Base-by-base conservation (phyloP, 305 asterid species). In the Solanum aculeatissimum region DNA sequence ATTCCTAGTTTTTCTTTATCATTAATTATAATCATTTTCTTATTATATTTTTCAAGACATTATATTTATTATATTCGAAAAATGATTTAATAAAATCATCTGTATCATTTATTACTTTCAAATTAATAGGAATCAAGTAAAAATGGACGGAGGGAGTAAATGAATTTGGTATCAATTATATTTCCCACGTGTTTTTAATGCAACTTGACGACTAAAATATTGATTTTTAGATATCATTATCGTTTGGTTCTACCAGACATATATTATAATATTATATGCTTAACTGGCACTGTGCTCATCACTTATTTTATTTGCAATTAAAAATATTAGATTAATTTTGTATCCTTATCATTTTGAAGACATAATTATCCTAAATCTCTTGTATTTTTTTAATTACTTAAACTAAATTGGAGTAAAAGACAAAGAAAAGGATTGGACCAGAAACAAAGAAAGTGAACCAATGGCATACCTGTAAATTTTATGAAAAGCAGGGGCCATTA, bases 151-250 rank as follows among this genome's bases (percentile, higher is more conserved):
- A 43, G 3, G 49, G 14, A 35, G 4, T 35, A n/a, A 29, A 45
- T 40, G 71, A 9, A 40, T 32, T 42, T 25, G 69, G 15, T 32
- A 19, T 57, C 71, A 70, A 58, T 80, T 14, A 43, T 18, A 9
- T 38, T 47, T 4, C 13, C 66, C 89, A 85, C 86, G 86, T 87
- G 89, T 82, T 55, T 2, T 79, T 75, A 47, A 77, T 82, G 84
- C 84, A n/a, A 38, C 74, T 16, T 27, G 57, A 25, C 29, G 10
- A 43, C 9, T 57, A 23, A 54, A 27, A 40, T 60, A 55, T 57
- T 81, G 6, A 1, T 0, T n/a, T 81, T 40, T 7, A n/a, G 10
- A 58, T 55, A 9, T 38, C 10, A 3, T 57, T 4, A 16, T 49
- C 65, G 32, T 84, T 81, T 15, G 72, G 13, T 63, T 81, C 53